Conservation (phyloP, 164 flowering plant genomes). For the Protea cynaroides region DNA sequence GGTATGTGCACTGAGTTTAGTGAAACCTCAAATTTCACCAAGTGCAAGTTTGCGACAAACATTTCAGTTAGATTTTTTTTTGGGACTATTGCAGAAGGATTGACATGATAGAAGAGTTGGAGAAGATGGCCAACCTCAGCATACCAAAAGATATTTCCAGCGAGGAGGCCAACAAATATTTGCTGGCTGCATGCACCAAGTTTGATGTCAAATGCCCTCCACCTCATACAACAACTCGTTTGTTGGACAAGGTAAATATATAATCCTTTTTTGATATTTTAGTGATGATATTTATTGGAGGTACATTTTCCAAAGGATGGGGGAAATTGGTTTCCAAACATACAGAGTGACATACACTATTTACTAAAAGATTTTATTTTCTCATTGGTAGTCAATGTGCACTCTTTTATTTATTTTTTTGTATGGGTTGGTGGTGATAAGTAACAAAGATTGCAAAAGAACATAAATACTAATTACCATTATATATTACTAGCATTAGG, state of each 20-base stretch:
- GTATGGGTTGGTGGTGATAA: too few relatives aligned
- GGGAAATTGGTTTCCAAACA: too few relatives aligned
- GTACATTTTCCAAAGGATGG: too few relatives aligned
- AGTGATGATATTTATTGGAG: background rate
- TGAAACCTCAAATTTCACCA: background rate
- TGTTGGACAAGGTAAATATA: conserved; percentile 73
- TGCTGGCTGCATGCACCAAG: conserved; percentile 65
- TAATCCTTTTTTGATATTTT: background rate
- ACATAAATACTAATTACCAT: too few relatives aligned
- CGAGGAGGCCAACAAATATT: conserved; percentile 67
- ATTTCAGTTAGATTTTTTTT: conserved; percentile 6
- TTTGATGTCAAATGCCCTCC: conserved; percentile 85
- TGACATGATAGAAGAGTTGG: conserved; percentile 86
- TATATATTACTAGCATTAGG: too few relatives aligned
- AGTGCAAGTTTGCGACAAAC: background rate
- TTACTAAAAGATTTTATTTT: too few relatives aligned
- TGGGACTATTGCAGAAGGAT: conserved; percentile 59
- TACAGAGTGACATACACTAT: too few relatives aligned
- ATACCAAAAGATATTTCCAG: conserved; percentile 85
- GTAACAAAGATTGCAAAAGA: too few relatives aligned
- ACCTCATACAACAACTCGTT: conserved; percentile 87
- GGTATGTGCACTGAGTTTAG: conserved; percentile 30
- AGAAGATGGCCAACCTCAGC: conserved; percentile 59
- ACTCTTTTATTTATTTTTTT: too few relatives aligned
- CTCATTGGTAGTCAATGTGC: too few relatives aligned